phyloP scores from a whole-genome alignment of 2,329 filamentous ascomycete genomes.

The Colletotrichum sansevieriae region DNA sequence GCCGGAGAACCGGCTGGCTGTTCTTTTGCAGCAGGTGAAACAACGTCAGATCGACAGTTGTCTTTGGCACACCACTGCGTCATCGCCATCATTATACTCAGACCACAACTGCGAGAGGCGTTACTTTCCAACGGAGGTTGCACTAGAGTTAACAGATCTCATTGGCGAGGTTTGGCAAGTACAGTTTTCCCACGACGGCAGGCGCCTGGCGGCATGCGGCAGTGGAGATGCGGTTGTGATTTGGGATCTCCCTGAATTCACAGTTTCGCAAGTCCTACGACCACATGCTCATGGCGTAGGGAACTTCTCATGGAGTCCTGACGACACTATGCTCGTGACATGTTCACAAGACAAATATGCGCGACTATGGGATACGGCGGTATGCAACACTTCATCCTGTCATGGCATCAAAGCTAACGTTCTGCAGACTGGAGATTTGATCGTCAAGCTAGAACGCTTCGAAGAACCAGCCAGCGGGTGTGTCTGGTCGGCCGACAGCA shows the following conservation, averaged over 20 bases:
- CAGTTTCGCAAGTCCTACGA: conserved; percentile 70
- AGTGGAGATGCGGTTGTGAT: conserved; percentile 81
- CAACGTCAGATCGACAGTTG: conserved; percentile 85
- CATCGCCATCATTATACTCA: conserved; percentile 86
- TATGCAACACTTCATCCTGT: conserved; percentile 55
- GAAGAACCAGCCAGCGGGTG: conserved; percentile 89
- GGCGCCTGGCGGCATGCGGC: conserved; percentile 84
- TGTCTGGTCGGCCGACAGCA: conserved; percentile 86
- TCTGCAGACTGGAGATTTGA: conserved; percentile 70
- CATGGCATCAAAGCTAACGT: neutral
- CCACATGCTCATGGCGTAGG: conserved; percentile 80
- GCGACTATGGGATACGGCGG: conserved; percentile 79
- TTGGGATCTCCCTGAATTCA: conserved; percentile 82
- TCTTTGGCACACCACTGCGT: conserved; percentile 86
- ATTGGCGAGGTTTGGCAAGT: conserved; percentile 92
- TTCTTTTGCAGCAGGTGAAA: conserved; percentile 86
- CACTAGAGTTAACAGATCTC: conserved; percentile 79
- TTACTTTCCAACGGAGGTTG: conserved; percentile 81
- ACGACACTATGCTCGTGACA: conserved; percentile 87
- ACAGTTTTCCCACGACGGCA: conserved; percentile 89
- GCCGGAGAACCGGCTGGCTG: conserved; percentile 87
- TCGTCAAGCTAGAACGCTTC: conserved; percentile 77
- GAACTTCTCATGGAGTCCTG: conserved; percentile 91
- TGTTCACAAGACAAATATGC: conserved; percentile 83
- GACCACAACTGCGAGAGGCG: conserved; percentile 87